A percentile compares a stretch with the other conserved stretches of the same genome.
Evolutionary conservation across 306 rosid species (phyloP).

Genomic region (Citrullus colocynthis): DNA sequence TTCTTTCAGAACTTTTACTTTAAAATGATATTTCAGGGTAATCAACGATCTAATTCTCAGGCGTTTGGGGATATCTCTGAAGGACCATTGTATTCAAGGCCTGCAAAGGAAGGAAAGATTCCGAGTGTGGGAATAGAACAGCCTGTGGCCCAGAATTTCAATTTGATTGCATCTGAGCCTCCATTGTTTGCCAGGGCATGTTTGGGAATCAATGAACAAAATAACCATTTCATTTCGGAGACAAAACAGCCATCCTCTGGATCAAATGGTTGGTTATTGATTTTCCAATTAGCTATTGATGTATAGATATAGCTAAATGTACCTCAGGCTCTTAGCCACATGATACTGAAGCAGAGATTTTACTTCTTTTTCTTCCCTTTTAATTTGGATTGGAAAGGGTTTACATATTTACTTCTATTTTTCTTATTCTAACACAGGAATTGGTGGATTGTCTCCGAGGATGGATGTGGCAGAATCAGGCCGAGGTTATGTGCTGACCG

Average conservation of each 20-base stretch:
- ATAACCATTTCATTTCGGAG: slow-evolving; percentile 17
- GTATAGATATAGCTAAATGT: neutral
- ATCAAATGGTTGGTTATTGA: slow-evolving; percentile 25
- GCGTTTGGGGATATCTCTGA: slow-evolving; percentile 20
- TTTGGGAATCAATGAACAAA: slow-evolving; percentile 7
- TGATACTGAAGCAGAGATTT: neutral
- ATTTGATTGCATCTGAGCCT: slow-evolving; percentile 26
- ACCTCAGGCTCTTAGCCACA: neutral
- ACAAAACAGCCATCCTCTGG: slow-evolving; percentile 16
- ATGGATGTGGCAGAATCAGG: slow-evolving; percentile 69
- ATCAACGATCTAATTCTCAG: slow-evolving; percentile 18
- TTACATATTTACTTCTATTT: neutral
- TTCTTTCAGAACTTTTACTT: neutral
- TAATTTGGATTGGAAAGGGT: neutral
- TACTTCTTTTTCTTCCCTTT: neutral
- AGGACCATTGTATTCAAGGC: slow-evolving; percentile 51
- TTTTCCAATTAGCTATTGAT: neutral
- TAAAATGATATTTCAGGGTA: slow-evolving; percentile 20
- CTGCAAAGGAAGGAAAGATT: slow-evolving; percentile 13
- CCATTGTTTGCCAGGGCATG: slow-evolving; percentile 46
- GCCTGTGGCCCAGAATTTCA: slow-evolving; percentile 16
- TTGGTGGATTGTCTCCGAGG: slow-evolving; percentile 61
- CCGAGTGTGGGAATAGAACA: slow-evolving; percentile 17
- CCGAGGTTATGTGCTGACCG: slow-evolving; percentile 40
- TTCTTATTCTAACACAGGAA: slow-evolving; percentile 19